A percentile compares a stretch with the other conserved stretches of the same genome.
These are phyloP conservation scores for Xylaria polymorpha DNA, from an alignment of 2,329 filamentous ascomycete genomes.

Conservation along the genomic window DNA sequence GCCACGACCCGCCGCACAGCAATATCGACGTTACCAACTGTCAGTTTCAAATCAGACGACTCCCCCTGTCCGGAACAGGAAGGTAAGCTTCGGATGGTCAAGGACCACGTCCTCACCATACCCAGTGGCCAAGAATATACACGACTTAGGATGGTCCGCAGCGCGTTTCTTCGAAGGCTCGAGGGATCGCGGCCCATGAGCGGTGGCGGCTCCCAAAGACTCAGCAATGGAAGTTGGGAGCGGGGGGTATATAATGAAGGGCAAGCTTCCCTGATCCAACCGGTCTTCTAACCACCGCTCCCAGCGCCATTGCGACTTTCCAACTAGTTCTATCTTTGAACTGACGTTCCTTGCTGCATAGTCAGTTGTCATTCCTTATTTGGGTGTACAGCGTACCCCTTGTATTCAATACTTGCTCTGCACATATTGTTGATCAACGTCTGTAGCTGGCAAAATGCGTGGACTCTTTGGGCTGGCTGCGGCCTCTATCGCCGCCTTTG, in stretches of 20 bases:
- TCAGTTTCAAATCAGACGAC: slow-evolving; percentile 35
- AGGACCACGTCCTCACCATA: slow-evolving; percentile 12
- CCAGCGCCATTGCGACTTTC: slow-evolving; percentile 29
- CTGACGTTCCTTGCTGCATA: slow-evolving; percentile 44
- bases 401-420: slow-evolving; percentile 31
- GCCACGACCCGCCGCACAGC: slow-evolving; percentile 27
- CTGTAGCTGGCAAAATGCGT: slow-evolving; percentile 42
- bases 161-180: slow-evolving; percentile 36
- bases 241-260: slow-evolving; percentile 31
- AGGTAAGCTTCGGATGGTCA: slow-evolving; percentile 30
- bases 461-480: slow-evolving; percentile 44
- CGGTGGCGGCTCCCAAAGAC: slow-evolving; percentile 3
- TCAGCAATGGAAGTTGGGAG: neutral
- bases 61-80: slow-evolving; percentile 38
- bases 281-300: slow-evolving; percentile 32
- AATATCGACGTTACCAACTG: slow-evolving; percentile 20
- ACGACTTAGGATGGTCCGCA: slow-evolving; percentile 23
- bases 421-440: slow-evolving; percentile 30
- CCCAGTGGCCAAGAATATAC: slow-evolving; percentile 14
- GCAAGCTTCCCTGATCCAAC: slow-evolving; percentile 8
- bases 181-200: slow-evolving; percentile 15
- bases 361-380: slow-evolving; percentile 45
- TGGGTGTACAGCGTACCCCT: slow-evolving; percentile 40
- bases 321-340: slow-evolving; percentile 45
- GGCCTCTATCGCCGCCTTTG: slow-evolving; percentile 42